Evolutionary conservation across 306 rosid genomes (phyloP).

Genomic region (Cicer pinnatifidum): DNA sequence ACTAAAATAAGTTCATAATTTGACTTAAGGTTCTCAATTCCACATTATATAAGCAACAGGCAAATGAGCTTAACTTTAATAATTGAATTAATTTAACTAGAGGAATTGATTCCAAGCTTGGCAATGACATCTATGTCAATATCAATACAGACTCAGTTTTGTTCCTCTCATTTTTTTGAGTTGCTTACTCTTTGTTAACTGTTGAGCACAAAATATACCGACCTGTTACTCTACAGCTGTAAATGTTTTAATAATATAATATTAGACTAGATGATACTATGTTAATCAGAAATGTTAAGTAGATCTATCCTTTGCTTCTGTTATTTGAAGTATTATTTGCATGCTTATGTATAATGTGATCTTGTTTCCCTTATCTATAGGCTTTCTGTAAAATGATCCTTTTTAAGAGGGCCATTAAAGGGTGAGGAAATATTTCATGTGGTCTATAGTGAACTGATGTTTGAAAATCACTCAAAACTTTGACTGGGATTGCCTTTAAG

Average conservation of each 20-base stretch:
- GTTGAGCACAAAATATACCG: not conserved
- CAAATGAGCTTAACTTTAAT: not conserved
- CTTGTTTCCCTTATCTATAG: not conserved
- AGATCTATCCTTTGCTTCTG: not conserved
- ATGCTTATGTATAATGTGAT: not conserved
- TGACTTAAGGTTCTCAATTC: slow-evolving; percentile 11
- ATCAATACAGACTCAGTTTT: not conserved
- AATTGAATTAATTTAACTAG: not conserved
- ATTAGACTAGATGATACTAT: not conserved
- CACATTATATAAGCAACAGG: too few species aligned
- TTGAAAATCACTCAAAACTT: not conserved
- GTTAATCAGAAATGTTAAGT: not conserved
- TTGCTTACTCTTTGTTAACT: not conserved
- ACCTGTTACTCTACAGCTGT: not conserved
- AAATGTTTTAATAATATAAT: not conserved
- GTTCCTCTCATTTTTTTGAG: not conserved
- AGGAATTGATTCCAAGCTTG: not conserved
- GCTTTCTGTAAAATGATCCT: not conserved
- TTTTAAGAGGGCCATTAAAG: not conserved
- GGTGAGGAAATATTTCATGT: too few species aligned
- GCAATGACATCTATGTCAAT: slow-evolving; percentile 12
- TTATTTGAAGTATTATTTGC: not conserved
- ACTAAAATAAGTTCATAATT: not conserved
- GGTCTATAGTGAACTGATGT: not conserved
- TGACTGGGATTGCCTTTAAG: not conserved